Base-by-base conservation (phyloP, 139 green algal genomes). In the Parachlorella kessleri region DNA sequence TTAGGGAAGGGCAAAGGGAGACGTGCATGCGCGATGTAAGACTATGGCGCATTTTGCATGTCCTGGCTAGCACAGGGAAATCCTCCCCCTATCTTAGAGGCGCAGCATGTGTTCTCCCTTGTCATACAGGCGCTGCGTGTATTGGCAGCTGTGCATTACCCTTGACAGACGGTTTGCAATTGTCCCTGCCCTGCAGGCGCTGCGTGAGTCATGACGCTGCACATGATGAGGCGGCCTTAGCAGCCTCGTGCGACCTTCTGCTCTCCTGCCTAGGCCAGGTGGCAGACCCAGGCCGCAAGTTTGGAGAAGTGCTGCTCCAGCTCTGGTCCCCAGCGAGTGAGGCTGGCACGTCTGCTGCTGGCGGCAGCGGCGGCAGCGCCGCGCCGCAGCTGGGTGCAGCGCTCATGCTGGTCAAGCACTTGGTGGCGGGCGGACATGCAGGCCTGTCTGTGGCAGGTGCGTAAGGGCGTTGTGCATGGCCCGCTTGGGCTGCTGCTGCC, bases 241-340 rank as follows among this genome's bases (percentile, higher is more conserved):
- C 18, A 28, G 71, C 78, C 42, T 72, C 53, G 37, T 84, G 78
- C 53, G 63, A 84, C 53, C 53, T 84, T 14, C 68, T 84, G 67
- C 66, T 79, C 1, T 79, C 59, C 6, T 84, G 78, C 66, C 40
- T 84, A 32, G 39, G 65, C 6, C 78, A 84, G 41, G 74, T 78
- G 28, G 4, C 63, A 38, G 40, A 76, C 66, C 76, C 76, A 1
- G 53, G 42, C 2, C 37, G 68, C 55, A 76, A 82, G 68, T 67
- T 82, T n/a, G 76, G 35, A 23, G 68, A 76, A 2, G 55, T 71
- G 3, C 3, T 81, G 48, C 42, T 54, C 65, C 75, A 75, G 75
- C 66, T 81, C 21, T 14, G 14, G 14, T 14, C 48, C 48, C 48
- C 48, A 28, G 14, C 14, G 48, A n/a, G n/a, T n/a, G 48, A 18